Conservation (phyloP, 1,284 basidiomycete species). For the Ustilago trichophora region DNA sequence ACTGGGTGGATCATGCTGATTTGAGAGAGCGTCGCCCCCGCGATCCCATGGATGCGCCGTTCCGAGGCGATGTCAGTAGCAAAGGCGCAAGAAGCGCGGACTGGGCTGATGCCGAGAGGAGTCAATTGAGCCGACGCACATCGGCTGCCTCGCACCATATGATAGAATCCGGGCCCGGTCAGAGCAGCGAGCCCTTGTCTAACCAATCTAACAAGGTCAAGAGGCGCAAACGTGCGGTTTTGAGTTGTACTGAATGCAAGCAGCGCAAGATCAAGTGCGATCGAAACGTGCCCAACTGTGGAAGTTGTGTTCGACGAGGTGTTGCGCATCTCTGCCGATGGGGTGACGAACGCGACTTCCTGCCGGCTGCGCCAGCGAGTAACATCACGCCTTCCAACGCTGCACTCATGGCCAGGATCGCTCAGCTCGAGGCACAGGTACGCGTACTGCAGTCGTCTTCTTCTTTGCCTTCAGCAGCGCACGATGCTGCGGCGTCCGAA, state of each 20-base stretch:
- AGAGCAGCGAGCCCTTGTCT: constrained; percentile 8
- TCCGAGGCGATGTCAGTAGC: constrained; percentile 1
- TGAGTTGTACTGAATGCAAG: constrained; percentile 54
- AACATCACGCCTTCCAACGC: constrained; percentile 47
- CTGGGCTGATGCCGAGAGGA: constrained; percentile 19
- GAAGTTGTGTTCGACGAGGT: constrained; percentile 48
- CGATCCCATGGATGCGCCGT: too few relatives aligned
- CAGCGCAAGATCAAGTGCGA: constrained; percentile 58
- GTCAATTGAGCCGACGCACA: constrained; percentile 22
- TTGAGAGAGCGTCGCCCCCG: constrained; percentile 15
- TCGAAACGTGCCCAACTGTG: constrained; percentile 54
- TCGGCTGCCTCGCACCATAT: constrained; percentile 24
- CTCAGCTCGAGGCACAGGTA: constrained; percentile 45
- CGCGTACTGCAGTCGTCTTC: constrained; percentile 38
- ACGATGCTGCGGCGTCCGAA: constrained; percentile 11
- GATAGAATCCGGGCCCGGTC: constrained; percentile 9
- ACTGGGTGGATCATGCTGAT: constrained; percentile 19
- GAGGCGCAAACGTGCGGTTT: constrained; percentile 44
- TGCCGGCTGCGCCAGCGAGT: constrained; percentile 25
- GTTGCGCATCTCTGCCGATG: constrained; percentile 52
- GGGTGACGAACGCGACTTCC: constrained; percentile 53
- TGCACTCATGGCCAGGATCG: constrained; percentile 48
- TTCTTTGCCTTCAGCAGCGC: constrained; percentile 12
- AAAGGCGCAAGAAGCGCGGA: constrained; percentile 7
- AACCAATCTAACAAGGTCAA: constrained; percentile 40